Conservation (phyloP, 2,329 filamentous ascomycete genomes). For the Phoma sp. region DNA sequence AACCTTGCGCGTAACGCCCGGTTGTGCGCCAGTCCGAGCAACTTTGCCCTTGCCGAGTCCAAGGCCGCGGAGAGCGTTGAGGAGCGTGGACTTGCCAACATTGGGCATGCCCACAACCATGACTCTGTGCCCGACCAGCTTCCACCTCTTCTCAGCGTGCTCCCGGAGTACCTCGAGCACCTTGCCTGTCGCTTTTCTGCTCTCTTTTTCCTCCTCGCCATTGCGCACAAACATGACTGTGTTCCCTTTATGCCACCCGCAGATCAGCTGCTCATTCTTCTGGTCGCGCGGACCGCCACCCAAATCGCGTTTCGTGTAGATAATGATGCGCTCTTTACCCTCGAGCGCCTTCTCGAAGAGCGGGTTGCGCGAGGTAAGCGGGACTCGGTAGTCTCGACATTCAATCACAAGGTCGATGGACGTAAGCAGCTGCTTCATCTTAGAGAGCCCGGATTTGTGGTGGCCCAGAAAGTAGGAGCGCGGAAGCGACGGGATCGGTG, state of each 20-base stretch:
- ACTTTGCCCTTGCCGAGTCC: slow-evolving; percentile 74
- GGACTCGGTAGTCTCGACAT: slow-evolving; percentile 91
- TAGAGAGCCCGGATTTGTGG: slow-evolving; percentile 78
- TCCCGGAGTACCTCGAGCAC: slow-evolving; percentile 60
- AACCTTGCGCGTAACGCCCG: slow-evolving; percentile 88
- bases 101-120: slow-evolving; percentile 98
- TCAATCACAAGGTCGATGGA: slow-evolving; percentile 89
- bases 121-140: slow-evolving; percentile 80
- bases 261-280: slow-evolving; percentile 58
- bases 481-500: slow-evolving; percentile 74
- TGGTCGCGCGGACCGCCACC: slow-evolving; percentile 35
- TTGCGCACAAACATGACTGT: slow-evolving; percentile 61
- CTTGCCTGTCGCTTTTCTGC: slow-evolving; percentile 32
- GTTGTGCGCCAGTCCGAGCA: slow-evolving; percentile 82
- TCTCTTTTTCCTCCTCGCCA: slow-evolving; percentile 29
- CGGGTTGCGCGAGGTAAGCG: slow-evolving; percentile 87
- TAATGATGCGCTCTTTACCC: slow-evolving; percentile 75
- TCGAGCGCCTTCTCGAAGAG: slow-evolving; percentile 80
- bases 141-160: slow-evolving; percentile 59
- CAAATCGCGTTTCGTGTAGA: slow-evolving; percentile 86
- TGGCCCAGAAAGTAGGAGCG: slow-evolving; percentile 95
- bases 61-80: slow-evolving; percentile 79
- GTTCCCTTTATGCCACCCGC: slow-evolving; percentile 60
- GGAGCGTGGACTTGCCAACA: slow-evolving; percentile 92
- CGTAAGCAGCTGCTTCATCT: slow-evolving; percentile 81